A percentile compares a stretch with the other conserved stretches of the same genome.
Evolutionary conservation across 768 basidiomycete species (phyloP).

Genomic region (Termitomyces eurrhizus): DNA sequence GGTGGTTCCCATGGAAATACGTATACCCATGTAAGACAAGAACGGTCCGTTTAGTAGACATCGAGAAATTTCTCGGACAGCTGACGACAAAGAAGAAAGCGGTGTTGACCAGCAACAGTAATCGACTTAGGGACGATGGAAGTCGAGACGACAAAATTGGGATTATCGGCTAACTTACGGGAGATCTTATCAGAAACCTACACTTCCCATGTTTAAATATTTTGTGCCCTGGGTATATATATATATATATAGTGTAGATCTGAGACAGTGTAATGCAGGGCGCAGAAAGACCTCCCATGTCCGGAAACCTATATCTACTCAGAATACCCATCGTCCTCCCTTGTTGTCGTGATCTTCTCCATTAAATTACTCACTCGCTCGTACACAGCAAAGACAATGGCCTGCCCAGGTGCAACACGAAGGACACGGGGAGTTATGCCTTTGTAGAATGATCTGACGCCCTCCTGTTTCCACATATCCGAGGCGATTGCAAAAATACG

Average conservation of each 20-base stretch:
- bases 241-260: neutral
- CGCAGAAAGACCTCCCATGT: neutral
- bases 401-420: constrained; percentile 95
- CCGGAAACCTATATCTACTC: constrained; percentile 38
- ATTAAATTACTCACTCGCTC: constrained; percentile 78
- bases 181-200: neutral
- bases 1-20: neutral
- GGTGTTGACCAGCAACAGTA: constrained; percentile 3
- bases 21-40: constrained; percentile 41
- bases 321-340: constrained; percentile 61
- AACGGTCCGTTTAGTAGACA: constrained; percentile 27
- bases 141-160: neutral
- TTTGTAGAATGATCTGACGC: constrained; percentile 90
- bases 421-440: constrained; percentile 96
- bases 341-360: constrained; percentile 57
- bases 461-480: constrained; percentile 95
- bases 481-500: constrained; percentile 75
- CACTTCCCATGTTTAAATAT: neutral
- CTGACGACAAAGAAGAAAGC: neutral
- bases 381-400: constrained; percentile 97
- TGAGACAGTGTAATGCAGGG: neutral
- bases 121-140: neutral
- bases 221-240: constrained; percentile 2
- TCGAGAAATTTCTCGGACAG: neutral
- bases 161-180: constrained; percentile 5